Conservation (phyloP, 495 filamentous ascomycete species). For the Annulohypoxylon stygium region DNA sequence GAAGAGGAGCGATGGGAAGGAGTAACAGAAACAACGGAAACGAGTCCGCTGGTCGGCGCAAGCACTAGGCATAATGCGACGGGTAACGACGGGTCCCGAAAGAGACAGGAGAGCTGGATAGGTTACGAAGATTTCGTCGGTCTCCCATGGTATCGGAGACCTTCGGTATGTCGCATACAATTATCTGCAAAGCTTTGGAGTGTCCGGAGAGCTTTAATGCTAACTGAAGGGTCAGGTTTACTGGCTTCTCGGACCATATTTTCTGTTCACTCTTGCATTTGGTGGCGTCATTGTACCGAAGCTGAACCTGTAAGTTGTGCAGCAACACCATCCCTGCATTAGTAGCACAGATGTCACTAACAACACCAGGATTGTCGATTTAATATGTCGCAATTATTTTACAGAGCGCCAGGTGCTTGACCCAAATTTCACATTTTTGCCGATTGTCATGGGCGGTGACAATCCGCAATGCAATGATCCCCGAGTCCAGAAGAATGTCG, state of each 20-base stretch:
- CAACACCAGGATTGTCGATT: slow-evolving; percentile 69
- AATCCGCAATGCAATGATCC: slow-evolving; percentile 78
- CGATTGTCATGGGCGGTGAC: slow-evolving; percentile 73
- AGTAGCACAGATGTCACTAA: slow-evolving; percentile 27
- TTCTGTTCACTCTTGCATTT: slow-evolving; percentile 83
- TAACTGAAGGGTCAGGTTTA: slow-evolving; percentile 70
- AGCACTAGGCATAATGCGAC: slow-evolving; percentile 28
- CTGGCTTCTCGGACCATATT: slow-evolving; percentile 85
- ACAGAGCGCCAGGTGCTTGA: slow-evolving; percentile 68
- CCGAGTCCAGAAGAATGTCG: slow-evolving; percentile 78
- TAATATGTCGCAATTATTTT: slow-evolving; percentile 86
- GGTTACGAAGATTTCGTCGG: slow-evolving; percentile 71
- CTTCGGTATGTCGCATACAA: slow-evolving; percentile 67
- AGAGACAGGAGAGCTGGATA: slow-evolving; percentile 52
- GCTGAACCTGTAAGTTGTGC: slow-evolving; percentile 70
- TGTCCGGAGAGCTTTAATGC: background rate
- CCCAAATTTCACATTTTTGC: slow-evolving; percentile 70
- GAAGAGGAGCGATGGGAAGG: slow-evolving; percentile 34
- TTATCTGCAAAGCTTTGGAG: background rate
- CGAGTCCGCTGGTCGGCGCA: slow-evolving; percentile 56
- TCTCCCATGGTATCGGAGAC: slow-evolving; percentile 77
- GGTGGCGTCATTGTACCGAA: slow-evolving; percentile 85
- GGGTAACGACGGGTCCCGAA: slow-evolving; percentile 18
- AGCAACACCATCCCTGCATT: background rate
- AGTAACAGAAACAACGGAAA: slow-evolving; percentile 60